These are phyloP conservation scores for Kluyveromyces nonfermentans DNA, from an alignment of 805 yeast genomes.

Conservation along the genomic window DNA sequence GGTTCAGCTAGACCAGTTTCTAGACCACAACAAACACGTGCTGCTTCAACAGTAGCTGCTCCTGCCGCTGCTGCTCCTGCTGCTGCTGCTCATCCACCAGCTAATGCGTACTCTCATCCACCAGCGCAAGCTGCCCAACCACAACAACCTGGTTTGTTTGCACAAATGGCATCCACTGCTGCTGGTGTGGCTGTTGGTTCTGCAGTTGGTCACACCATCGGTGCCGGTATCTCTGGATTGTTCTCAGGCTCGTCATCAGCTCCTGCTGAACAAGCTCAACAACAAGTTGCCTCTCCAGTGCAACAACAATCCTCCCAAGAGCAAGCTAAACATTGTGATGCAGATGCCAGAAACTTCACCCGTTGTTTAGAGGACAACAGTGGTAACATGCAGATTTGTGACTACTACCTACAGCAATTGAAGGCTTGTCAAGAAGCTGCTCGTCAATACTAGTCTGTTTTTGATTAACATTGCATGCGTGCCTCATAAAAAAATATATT, in stretches of 20 bases:
- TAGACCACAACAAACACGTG: constrained; percentile 52
- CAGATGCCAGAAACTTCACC: constrained; percentile 90
- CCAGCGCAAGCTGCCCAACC: constrained; percentile 43
- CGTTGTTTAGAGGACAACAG: constrained; percentile 88
- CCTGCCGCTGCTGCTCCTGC: constrained; percentile 41
- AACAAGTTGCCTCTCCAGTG: constrained; percentile 28
- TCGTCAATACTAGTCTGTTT: constrained; percentile 51
- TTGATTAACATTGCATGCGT: neutral
- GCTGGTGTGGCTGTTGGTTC: constrained; percentile 99
- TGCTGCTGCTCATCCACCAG: constrained; percentile 37
- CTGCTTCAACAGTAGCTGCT: constrained; percentile 63
- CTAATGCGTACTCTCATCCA: constrained; percentile 34
- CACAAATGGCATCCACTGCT: constrained; percentile 97
- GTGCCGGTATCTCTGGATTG: constrained; percentile 86
- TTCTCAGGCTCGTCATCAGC: constrained; percentile 71
- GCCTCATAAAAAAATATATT: neutral
- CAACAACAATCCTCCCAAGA: constrained; percentile 29
- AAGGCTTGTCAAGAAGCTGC: constrained; percentile 96
- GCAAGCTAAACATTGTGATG: constrained; percentile 63
- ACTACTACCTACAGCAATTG: constrained; percentile 92
- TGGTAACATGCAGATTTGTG: constrained; percentile 96
- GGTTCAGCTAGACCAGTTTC: constrained; percentile 39
- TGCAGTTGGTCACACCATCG: constrained; percentile 91
- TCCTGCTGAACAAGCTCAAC: constrained; percentile 38
- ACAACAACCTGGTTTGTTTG: constrained; percentile 75